These are phyloP conservation scores for Prunella vulgaris DNA, from an alignment of 257 asterid genomes.

Conservation along the genomic window DNA sequence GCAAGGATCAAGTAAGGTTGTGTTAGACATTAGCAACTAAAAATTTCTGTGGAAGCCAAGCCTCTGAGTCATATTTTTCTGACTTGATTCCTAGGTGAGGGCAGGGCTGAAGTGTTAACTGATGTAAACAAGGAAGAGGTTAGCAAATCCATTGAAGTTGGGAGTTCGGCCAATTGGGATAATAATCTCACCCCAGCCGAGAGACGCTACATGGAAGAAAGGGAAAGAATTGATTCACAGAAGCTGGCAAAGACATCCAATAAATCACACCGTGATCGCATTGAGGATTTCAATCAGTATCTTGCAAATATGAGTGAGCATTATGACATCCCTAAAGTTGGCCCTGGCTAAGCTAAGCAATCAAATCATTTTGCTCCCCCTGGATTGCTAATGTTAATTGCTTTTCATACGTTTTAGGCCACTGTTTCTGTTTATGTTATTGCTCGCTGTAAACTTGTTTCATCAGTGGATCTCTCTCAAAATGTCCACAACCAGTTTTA, in stretches of 20 bases:
- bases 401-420: background rate
- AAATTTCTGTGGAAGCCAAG: background rate
- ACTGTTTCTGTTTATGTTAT: background rate
- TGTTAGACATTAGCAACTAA: background rate
- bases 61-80: no score
- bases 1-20: background rate
- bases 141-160: slow-evolving; percentile 33
- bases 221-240: slow-evolving; percentile 55
- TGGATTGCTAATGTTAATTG: background rate
- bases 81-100: no score
- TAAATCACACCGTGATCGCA: slow-evolving; percentile 93
- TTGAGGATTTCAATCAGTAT: slow-evolving; percentile 92
- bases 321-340: slow-evolving; percentile 94
- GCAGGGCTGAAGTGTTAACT: slow-evolving; percentile 27
- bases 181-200: slow-evolving; percentile 82
- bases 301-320: slow-evolving; percentile 99
- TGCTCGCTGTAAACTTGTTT: background rate
- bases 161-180: slow-evolving; percentile 44
- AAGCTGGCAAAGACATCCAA: slow-evolving; percentile 84
- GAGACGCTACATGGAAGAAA: slow-evolving; percentile 89
- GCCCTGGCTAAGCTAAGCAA: slow-evolving; percentile 61
- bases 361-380: background rate
- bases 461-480: background rate
- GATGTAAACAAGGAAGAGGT: slow-evolving; percentile 46
- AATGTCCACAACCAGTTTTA: no score